A percentile compares a stretch with the other conserved stretches of the same genome.
Evolutionary conservation across 2,329 filamentous ascomycete species (phyloP).

Genomic region (Chaetomiaceae sp.): DNA sequence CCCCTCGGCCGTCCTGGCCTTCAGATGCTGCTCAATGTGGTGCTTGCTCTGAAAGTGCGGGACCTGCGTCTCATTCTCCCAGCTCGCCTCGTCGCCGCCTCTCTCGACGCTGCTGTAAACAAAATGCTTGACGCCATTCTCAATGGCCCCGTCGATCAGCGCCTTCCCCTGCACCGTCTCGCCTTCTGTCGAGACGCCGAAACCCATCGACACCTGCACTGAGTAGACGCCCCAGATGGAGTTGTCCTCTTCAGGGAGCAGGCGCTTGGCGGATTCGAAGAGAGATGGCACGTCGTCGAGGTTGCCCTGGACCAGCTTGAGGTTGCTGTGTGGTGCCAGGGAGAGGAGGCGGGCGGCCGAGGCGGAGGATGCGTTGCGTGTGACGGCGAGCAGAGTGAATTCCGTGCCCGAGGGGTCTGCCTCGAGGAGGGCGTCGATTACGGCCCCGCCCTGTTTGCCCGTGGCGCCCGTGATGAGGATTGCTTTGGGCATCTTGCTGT

Average conservation of each 20-base stretch:
- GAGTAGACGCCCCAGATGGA: slow-evolving; percentile 57
- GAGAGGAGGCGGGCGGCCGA: slow-evolving; percentile 43
- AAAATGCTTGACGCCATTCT: slow-evolving; percentile 52
- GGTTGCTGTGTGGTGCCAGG: slow-evolving; percentile 37
- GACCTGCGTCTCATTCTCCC: slow-evolving; percentile 49
- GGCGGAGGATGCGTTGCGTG: slow-evolving; percentile 45
- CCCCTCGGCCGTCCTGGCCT: slow-evolving; percentile 33
- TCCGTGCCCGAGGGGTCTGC: slow-evolving; percentile 11
- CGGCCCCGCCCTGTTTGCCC: slow-evolving; percentile 43
- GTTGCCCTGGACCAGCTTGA: slow-evolving; percentile 21
- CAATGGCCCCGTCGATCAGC: slow-evolving; percentile 54
- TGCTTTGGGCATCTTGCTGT: slow-evolving; percentile 30
- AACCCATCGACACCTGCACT: slow-evolving; percentile 39
- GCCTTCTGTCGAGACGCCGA: slow-evolving; percentile 32
- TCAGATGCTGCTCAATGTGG: slow-evolving; percentile 56
- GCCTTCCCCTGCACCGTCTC: slow-evolving; percentile 49
- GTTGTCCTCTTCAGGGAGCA: not conserved
- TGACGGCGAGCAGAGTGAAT: slow-evolving; percentile 51
- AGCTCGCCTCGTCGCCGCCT: slow-evolving; percentile 47
- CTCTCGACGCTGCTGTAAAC: slow-evolving; percentile 62
- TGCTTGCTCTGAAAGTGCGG: slow-evolving; percentile 61
- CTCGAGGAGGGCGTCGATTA: slow-evolving; percentile 38
- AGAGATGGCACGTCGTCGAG: slow-evolving; percentile 20
- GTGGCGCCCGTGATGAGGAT: slow-evolving; percentile 45
- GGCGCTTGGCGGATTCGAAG: slow-evolving; percentile 13